Conservation (phyloP, 179 eudicot species). For the Silene coronaria region DNA sequence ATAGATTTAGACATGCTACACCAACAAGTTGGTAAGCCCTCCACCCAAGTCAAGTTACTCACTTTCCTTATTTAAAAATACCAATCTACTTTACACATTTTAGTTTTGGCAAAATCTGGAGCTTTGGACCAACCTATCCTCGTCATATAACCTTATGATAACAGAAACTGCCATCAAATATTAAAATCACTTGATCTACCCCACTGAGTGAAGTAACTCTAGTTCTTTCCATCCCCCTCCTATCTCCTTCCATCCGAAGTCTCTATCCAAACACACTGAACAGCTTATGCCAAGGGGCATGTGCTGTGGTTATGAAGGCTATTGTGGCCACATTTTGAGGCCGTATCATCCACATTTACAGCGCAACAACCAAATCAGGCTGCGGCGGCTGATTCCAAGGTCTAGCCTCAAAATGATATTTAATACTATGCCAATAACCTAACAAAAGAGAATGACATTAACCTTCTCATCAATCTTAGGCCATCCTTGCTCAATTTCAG, state of each 20-base stretch:
- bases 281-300: neutral
- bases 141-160: neutral
- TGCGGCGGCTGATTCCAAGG: neutral
- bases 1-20: constrained; percentile 8
- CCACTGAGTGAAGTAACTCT: no score
- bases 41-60: neutral
- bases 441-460: constrained; percentile 8
- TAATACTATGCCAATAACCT: constrained; percentile 6
- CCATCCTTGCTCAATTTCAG: constrained; percentile 98
- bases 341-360: neutral
- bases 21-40: neutral
- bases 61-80: neutral
- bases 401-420: neutral
- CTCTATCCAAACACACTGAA: neutral
- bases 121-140: neutral
- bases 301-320: neutral
- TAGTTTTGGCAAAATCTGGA: neutral
- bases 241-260: neutral
- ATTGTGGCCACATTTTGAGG: neutral
- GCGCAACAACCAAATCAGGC: neutral
- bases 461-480: constrained; percentile 97
- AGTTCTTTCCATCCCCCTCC: neutral
- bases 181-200: neutral
- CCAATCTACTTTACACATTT: neutral
- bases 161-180: neutral